Percentiles rank a stretch among this genome's conserved stretches.
Conservation (phyloP, 768 basidiomycete genomes). For the Amanita phalloides region DNA sequence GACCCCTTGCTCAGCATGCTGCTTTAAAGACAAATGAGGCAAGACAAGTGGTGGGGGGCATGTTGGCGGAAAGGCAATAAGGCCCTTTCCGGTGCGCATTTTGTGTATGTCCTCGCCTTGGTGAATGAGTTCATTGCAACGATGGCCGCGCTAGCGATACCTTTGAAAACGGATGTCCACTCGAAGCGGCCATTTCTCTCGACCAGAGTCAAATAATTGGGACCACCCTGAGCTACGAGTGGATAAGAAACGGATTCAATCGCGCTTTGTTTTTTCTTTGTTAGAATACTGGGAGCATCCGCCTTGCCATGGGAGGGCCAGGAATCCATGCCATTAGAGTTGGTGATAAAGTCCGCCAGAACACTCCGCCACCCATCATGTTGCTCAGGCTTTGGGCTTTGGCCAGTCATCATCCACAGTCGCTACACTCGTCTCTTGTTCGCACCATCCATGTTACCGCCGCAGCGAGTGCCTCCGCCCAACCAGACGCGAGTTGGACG, state of each 20-base stretch:
- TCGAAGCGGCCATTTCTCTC: conserved; percentile 30
- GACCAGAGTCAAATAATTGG: conserved; percentile 46
- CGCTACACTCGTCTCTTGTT: conserved; percentile 13
- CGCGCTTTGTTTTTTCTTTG: conserved; percentile 18
- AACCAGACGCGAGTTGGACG: conserved; percentile 44
- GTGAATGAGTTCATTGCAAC: conserved; percentile 3
- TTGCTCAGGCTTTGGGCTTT: conserved; percentile 45
- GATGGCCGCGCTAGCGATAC: conserved; percentile 8
- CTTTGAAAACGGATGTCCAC: conserved; percentile 38
- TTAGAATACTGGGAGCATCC: conserved; percentile 9
- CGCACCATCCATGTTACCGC: conserved; percentile 36
- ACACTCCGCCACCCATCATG: conserved; percentile 7
- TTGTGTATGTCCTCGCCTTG: conserved; percentile 1
- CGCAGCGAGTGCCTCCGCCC: conserved; percentile 18
- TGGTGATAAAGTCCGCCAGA: conserved; percentile 16
- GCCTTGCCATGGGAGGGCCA: conserved; percentile 51
- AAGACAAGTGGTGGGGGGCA: conserved; percentile 23
- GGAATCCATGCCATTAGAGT: conserved; percentile 63
- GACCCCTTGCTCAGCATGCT: conserved; percentile 61
- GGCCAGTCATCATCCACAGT: conserved; percentile 23
- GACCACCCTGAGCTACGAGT: conserved; percentile 42
- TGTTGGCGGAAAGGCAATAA: conserved; percentile 50
- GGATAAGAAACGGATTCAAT: conserved; percentile 31
- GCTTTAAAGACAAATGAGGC: conserved; percentile 24
- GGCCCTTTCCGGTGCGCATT: conserved; percentile 17